Conservation (phyloP, 768 basidiomycete genomes). For the Thelephora ganbajun region DNA sequence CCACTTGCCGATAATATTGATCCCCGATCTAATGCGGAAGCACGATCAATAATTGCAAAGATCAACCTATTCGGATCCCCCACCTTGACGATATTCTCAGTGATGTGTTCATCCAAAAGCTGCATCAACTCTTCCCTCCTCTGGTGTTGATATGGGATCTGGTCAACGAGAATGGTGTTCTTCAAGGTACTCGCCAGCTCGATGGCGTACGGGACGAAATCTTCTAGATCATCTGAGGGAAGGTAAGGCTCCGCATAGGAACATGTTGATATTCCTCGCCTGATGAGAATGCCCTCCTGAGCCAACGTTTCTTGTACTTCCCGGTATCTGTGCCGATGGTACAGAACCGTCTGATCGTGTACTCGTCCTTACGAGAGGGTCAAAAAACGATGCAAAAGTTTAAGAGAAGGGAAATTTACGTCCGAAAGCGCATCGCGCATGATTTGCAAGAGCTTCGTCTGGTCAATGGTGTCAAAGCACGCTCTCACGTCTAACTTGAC, state of each 20-base stretch:
- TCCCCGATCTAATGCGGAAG: slow-evolving; percentile 46
- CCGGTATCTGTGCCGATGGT: slow-evolving; percentile 45
- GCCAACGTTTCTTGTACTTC: slow-evolving; percentile 40
- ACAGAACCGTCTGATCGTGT: slow-evolving; percentile 58
- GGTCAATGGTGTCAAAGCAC: slow-evolving; percentile 94
- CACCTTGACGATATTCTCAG: slow-evolving; percentile 85
- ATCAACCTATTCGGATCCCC: background rate
- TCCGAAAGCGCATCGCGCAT: slow-evolving; percentile 60
- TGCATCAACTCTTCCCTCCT: slow-evolving; percentile 43
- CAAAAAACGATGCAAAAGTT: background rate
- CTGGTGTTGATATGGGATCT: slow-evolving; percentile 27
- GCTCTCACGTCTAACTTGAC: slow-evolving; percentile 94
- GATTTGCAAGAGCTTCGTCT: slow-evolving; percentile 70
- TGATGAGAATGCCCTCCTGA: slow-evolving; percentile 52
- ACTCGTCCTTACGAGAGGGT: slow-evolving; percentile 38
- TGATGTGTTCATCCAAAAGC: slow-evolving; percentile 81
- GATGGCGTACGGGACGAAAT: slow-evolving; percentile 59
- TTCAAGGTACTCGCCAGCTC: slow-evolving; percentile 52
- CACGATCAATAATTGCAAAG: background rate
- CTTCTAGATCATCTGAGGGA: slow-evolving; percentile 55
- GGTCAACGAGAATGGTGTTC: slow-evolving; percentile 77
- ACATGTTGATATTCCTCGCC: slow-evolving; percentile 24
- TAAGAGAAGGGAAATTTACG: slow-evolving; percentile 21
- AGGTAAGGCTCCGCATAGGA: background rate
- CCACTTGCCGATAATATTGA: slow-evolving; percentile 75